Evolutionary conservation across 768 basidiomycete species (phyloP), one percentile per base, ranked within the genome.

Genomic region (Termitomyces eurrhizus): DNA sequence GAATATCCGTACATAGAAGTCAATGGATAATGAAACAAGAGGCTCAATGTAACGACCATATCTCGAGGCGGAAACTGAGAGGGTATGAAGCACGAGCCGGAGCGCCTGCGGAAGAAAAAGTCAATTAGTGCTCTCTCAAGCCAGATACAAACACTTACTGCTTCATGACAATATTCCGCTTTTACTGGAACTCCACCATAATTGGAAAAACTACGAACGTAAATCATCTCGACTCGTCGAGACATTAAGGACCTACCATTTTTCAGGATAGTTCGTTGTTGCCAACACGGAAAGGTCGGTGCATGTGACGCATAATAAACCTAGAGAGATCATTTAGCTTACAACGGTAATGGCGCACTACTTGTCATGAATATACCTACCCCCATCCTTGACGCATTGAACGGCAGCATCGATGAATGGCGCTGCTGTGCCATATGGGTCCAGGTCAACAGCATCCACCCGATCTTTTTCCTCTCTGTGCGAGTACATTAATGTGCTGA

Each of bases 391-490:
- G 9, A 97, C 79, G 59, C 85, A 86, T 67, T 98, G 95, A 16
- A 99, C 87, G 0, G 96, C 95, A 24, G 89, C 89, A 66, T 99
- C 97, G 32, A 99, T 89, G 71, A 99, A 99, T 2, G 96, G 97
- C 4, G 94, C 90, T 0, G 97, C 97, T 9, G 94, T 96, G 0
- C 97, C 97, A 68, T 98, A 99, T 0, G 97, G 97, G 71, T 99
- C 97, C 32, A 99, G 82, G 71, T 99, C 97, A n/a, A 99, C 87
- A 33, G 92, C 92, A 64, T 98, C 95, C 21, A 98, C 95, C 2
- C 88, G 85, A 12, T 79, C 74, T 50, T 78, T 81, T 55, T 87
- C 87, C 33, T 85, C 78, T 42, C 95, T 87, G 68, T 95, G 94
- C 51, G 81, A 82, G 70, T 97, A 98, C 92, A 99, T 94, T 54